Conservation (phyloP, 768 basidiomycete genomes). For the Naematelia aurantialba region DNA sequence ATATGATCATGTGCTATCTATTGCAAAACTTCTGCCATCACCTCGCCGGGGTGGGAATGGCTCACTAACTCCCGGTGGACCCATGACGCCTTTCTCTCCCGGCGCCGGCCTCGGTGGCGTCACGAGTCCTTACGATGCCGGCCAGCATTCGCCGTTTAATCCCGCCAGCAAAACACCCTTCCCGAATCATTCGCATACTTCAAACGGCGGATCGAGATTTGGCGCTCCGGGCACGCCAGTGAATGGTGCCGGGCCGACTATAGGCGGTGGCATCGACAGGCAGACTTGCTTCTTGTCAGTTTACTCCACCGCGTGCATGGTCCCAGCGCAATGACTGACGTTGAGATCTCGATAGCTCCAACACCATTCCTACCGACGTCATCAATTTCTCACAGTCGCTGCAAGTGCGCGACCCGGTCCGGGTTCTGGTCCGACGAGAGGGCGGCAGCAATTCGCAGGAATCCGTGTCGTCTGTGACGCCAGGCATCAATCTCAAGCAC, state of each 20-base stretch:
- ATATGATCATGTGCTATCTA: constrained; percentile 88
- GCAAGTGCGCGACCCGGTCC: constrained; percentile 89
- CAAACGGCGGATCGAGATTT: constrained; percentile 23
- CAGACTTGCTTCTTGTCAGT: constrained; percentile 50
- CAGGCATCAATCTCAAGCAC: constrained; percentile 63
- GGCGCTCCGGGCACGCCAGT: constrained; percentile 25
- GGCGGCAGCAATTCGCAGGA: constrained; percentile 47
- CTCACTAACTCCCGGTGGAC: constrained; percentile 52
- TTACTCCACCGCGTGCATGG: not conserved
- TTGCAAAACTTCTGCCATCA: constrained; percentile 87
- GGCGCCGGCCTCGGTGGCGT: constrained; percentile 23
- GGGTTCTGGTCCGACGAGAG: constrained; percentile 86
- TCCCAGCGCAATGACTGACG: not conserved
- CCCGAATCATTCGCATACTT: constrained; percentile 30
- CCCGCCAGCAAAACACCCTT: constrained; percentile 50
- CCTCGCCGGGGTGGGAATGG: constrained; percentile 62
- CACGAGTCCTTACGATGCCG: constrained; percentile 46
- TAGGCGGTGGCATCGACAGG: constrained; percentile 25
- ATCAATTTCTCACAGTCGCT: constrained; percentile 90
- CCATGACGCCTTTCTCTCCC: constrained; percentile 30
- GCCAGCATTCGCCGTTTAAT: constrained; percentile 49
- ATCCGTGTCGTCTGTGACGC: constrained; percentile 43
- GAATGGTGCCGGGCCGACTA: constrained; percentile 9
- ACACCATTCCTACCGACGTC: constrained; percentile 87
- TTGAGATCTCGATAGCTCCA: constrained; percentile 66